These are phyloP conservation scores for Colletotrichum cordylinicola DNA, from an alignment of 2,329 filamentous ascomycete species.

Conservation along the genomic window DNA sequence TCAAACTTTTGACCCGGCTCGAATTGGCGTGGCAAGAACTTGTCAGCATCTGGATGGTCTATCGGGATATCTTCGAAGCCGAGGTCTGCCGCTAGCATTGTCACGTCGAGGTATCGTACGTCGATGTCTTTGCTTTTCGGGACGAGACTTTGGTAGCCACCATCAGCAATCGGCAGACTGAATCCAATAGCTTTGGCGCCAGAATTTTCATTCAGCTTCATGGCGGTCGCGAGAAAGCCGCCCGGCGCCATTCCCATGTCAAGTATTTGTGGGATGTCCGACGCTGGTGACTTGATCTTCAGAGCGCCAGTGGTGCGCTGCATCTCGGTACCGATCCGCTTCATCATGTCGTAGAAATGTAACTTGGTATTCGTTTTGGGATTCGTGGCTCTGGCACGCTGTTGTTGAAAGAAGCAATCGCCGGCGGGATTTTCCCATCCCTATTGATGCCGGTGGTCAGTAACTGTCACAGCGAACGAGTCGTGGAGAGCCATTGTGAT, in stretches of 20 bases:
- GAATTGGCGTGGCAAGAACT: neutral
- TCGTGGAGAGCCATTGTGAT: neutral
- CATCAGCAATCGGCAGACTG: neutral
- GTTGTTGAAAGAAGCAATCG: neutral
- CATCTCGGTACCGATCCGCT: neutral
- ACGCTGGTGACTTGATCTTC: neutral
- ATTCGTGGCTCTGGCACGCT: neutral
- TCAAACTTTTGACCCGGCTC: neutral
- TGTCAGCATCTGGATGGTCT: neutral
- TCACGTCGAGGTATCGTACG: neutral
- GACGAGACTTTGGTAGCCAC: neutral
- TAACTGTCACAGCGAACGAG: neutral
- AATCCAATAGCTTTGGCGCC: neutral
- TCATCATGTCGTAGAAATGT: neutral
- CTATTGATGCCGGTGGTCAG: neutral
- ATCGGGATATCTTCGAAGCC: neutral
- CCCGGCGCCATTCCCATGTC: neutral
- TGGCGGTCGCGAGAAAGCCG: neutral
- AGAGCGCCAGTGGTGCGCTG: neutral
- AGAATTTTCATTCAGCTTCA: neutral
- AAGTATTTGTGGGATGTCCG: neutral
- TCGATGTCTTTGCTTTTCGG: neutral
- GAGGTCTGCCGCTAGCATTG: neutral
- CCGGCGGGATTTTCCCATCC: neutral
- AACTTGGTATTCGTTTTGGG: accelerated